Base-by-base conservation (phyloP, 352 stramenopile species). In the Pythium monospermum region DNA sequence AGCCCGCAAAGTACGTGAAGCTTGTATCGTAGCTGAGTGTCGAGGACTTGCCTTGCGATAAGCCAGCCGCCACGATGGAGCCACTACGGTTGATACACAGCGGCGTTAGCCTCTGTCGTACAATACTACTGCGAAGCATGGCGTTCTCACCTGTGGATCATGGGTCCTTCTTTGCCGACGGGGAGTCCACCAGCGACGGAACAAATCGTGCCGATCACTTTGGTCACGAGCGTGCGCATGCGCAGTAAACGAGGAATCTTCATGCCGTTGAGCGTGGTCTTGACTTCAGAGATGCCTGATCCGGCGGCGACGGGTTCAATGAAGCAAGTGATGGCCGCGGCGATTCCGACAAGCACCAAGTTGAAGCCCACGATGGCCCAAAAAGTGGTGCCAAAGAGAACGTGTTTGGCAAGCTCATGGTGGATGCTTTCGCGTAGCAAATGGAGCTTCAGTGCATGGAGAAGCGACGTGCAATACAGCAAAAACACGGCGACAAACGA, bases 261-360 rank as follows among this genome's bases (percentile, higher is more conserved):
- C 66, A 93, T 87, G 33, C 82, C 91, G 57, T 97, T 97, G 11
- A 97, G 74, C 50, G 90, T 97, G 13, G 85, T 92, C 64, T 97
- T 97, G 44, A 97, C 81, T 62, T 96, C 87, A 19, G 88, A 95
- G 40, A 97, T 97, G 22, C 90, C 89, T 16, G 83, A 94, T 42
- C 83, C 83, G 35, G 83, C 83, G 33, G 80, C 79, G 23, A 94
- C 80, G 5, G 78, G 77, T 49, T 94, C 83, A 15, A 68, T 61
- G 44, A 88, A 91, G 16, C 67, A 80, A 18, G 82, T 87, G 45
- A 93, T 57, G 22, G 73, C 75, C 13, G 80, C 78, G n/a, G 82
- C 83, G 49, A 93, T 71, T 10, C 55, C 57, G 21, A 94, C 81
- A n/a, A 93, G 78, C 15, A 60, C 55, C 21, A 85, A 46, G 37